Conservation (phyloP, 306 rosid species). For the Mimosa bimucronata region DNA sequence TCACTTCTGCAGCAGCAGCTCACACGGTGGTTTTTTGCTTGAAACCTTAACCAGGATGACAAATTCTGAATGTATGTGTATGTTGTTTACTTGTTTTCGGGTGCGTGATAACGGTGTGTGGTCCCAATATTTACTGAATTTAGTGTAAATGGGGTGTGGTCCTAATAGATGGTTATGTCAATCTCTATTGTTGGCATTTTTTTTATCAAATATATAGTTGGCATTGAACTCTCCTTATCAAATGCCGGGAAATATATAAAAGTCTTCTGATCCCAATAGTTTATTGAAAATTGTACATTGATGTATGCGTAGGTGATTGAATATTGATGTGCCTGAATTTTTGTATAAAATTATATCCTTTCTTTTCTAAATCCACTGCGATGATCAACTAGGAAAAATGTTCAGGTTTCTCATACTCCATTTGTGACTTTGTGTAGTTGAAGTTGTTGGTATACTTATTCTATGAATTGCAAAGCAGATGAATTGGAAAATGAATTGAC, state of each 20-base stretch:
- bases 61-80: neutral
- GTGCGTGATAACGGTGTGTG: too few species aligned
- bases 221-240: neutral
- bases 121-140: neutral
- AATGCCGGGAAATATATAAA: neutral
- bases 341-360: neutral
- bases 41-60: neutral
- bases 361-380: neutral
- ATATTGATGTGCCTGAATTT: neutral
- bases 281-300: neutral
- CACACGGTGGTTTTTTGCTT: neutral
- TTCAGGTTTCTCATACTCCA: neutral
- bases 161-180: neutral
- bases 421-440: too few species aligned
- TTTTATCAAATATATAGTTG: too few species aligned
- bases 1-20: neutral
- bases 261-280: neutral
- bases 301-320: neutral
- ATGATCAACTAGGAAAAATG: neutral
- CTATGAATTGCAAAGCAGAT: too few species aligned
- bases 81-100: neutral
- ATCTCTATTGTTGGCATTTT: neutral
- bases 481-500: too few species aligned
- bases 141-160: neutral
- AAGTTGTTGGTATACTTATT: too few species aligned